Percentiles rank a stretch among this genome's conserved stretches.
phyloP scores from a whole-genome alignment of 306 rosid species.

The Senna tora region DNA sequence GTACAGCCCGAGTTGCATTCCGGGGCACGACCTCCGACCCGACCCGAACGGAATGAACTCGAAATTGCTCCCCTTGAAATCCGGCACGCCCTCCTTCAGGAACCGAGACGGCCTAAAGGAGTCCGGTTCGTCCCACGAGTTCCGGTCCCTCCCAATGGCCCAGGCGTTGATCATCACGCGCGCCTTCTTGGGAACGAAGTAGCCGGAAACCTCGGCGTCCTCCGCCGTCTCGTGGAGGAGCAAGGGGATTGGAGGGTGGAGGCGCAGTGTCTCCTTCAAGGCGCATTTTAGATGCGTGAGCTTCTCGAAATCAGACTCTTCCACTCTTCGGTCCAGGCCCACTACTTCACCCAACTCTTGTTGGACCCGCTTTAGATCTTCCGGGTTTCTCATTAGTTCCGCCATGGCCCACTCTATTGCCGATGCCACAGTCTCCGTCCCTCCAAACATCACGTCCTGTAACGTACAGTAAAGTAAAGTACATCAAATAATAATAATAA shows the following conservation, averaged over 20 bases:
- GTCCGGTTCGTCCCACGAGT: constrained; percentile 67
- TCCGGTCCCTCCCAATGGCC: constrained; percentile 67
- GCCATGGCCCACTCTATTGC: constrained; percentile 85
- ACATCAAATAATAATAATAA: too few relatives aligned
- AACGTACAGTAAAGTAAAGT: too few relatives aligned
- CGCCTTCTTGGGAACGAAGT: constrained; percentile 58
- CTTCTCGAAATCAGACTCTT: constrained; percentile 67
- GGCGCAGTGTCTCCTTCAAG: constrained; percentile 68
- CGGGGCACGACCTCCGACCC: constrained; percentile 89
- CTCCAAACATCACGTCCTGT: constrained; percentile 92
- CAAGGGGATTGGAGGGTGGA: constrained; percentile 85
- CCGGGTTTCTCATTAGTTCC: constrained; percentile 65
- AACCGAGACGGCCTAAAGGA: constrained; percentile 62
- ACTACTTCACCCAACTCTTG: constrained; percentile 57
- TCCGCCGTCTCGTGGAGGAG: constrained; percentile 84
- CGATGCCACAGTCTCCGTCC: constrained; percentile 86
- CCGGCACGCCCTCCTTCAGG: constrained; percentile 44
- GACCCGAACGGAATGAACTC: constrained; percentile 90
- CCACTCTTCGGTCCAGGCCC: constrained; percentile 61
- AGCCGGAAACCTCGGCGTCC: constrained; percentile 54
- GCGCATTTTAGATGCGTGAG: constrained; percentile 51
- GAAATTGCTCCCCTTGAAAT: constrained; percentile 69
- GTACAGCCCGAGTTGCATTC: constrained; percentile 77
- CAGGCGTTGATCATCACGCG: constrained; percentile 76
- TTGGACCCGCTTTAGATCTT: constrained; percentile 62